These are phyloP conservation scores for Yarrowia sp. DNA, from an alignment of 805 yeast genomes.

Conservation along the genomic window DNA sequence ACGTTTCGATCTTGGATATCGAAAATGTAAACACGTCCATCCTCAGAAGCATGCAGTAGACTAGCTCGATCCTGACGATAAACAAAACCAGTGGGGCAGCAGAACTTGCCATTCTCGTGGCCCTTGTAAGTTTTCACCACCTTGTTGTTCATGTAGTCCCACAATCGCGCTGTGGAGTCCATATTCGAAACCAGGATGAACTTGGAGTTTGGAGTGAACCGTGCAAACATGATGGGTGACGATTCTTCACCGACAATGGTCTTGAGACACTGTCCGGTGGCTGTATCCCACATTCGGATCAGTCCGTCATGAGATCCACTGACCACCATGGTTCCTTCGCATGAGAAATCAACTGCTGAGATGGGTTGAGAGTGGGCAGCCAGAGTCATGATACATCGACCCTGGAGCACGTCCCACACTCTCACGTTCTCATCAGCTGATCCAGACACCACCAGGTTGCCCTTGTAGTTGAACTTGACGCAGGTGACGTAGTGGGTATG, in stretches of 20 bases:
- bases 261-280: conserved; percentile 86
- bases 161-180: conserved; percentile 74
- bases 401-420: conserved; percentile 80
- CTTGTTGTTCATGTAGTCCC: conserved; percentile 82
- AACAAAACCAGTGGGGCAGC: conserved; percentile 54
- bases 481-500: conserved; percentile 84
- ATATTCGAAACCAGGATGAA: conserved; percentile 73
- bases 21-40: conserved; percentile 58
- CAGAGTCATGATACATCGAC: conserved; percentile 68
- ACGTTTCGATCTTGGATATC: conserved; percentile 60
- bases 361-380: conserved; percentile 95
- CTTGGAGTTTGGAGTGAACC: conserved; percentile 76
- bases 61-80: conserved; percentile 34
- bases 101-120: conserved; percentile 46
- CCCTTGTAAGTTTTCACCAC: conserved; percentile 68
- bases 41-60: conserved; percentile 59
- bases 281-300: conserved; percentile 81
- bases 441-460: conserved; percentile 76
- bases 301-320: conserved; percentile 91
- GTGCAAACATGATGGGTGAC: conserved; percentile 67
- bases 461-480: conserved; percentile 67
- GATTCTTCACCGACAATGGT: conserved; percentile 67
- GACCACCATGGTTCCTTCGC: conserved; percentile 76
- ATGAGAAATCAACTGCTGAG: conserved; percentile 66
- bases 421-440: conserved; percentile 88